Conservation (phyloP, 2,329 filamentous ascomycete species). For the Fusarium sp. region DNA sequence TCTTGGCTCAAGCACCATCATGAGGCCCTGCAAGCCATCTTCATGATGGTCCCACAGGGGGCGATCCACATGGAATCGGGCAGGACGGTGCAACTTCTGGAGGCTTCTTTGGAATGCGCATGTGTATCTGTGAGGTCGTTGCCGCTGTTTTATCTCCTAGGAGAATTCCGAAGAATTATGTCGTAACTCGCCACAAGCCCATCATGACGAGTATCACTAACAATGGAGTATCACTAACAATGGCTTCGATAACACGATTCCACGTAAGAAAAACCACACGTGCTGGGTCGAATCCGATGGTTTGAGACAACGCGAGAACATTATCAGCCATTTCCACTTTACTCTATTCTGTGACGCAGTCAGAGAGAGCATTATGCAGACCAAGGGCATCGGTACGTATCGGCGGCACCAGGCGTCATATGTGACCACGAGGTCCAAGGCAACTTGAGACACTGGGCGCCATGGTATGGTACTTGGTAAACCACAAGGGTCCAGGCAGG, state of each 20-base stretch:
- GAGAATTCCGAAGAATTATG: neutral
- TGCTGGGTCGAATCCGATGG: neutral
- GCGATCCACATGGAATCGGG: conserved; percentile 16
- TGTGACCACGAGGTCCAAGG: neutral
- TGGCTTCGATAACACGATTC: neutral
- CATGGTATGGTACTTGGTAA: neutral
- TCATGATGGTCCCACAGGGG: conserved; percentile 12
- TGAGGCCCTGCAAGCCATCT: conserved; percentile 18
- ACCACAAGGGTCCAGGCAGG: neutral
- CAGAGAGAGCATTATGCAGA: neutral
- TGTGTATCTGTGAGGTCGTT: neutral
- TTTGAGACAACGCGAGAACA: neutral
- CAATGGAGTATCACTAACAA: neutral
- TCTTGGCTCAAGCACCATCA: conserved; percentile 3
- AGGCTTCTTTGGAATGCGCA: neutral
- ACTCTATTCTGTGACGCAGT: neutral
- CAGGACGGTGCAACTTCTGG: conserved; percentile 3
- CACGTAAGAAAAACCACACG: neutral
- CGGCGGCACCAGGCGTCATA: neutral
- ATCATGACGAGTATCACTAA: neutral
- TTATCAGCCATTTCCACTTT: neutral
- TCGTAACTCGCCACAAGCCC: neutral
- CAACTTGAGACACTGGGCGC: neutral
- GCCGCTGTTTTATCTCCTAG: neutral
- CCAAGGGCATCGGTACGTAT: neutral